Evolutionary conservation across 805 yeast genomes (phyloP).

Genomic region (Komagataella populi): DNA sequence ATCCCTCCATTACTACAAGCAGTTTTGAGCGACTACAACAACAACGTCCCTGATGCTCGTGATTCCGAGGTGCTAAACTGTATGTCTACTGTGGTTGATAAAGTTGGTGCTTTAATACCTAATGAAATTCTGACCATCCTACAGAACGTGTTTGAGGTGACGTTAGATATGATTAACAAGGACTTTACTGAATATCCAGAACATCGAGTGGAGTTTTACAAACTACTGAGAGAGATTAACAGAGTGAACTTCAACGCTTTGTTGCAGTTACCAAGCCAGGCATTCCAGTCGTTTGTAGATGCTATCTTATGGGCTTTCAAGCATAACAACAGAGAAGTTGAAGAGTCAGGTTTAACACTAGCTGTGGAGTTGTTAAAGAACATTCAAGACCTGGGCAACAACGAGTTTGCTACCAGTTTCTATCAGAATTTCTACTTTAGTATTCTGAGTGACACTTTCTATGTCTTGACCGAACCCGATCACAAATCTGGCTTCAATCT

Average conservation of each 20-base stretch:
- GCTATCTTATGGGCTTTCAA: slow-evolving; percentile 98
- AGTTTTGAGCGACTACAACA: slow-evolving; percentile 77
- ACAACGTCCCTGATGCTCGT: slow-evolving; percentile 89
- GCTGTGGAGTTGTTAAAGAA: slow-evolving; percentile 76
- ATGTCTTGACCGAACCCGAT: slow-evolving; percentile 90
- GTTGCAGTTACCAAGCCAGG: slow-evolving; percentile 78
- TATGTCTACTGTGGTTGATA: slow-evolving; percentile 78
- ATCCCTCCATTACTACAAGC: slow-evolving; percentile 75
- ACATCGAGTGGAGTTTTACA: slow-evolving; percentile 93
- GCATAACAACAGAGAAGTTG: slow-evolving; percentile 95
- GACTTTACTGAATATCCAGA: slow-evolving; percentile 97
- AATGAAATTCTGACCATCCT: slow-evolving; percentile 79
- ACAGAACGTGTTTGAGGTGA: slow-evolving; percentile 87
- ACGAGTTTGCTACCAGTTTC: slow-evolving; percentile 70
- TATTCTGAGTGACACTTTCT: slow-evolving; percentile 83
- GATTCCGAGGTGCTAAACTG: slow-evolving; percentile 96
- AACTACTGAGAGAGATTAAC: slow-evolving; percentile 77
- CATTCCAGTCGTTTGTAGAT: slow-evolving; percentile 81
- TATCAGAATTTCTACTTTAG: slow-evolving; percentile 82
- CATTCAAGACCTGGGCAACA: slow-evolving; percentile 62
- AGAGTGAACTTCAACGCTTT: slow-evolving; percentile 76
- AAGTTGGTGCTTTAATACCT: slow-evolving; percentile 80
- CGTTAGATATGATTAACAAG: slow-evolving; percentile 88
- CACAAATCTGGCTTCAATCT: slow-evolving; percentile 92
- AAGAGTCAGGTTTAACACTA: slow-evolving; percentile 76